A percentile compares a stretch with the other conserved stretches of the same genome.
Evolutionary conservation across 2,329 filamentous ascomycete species (phyloP).

Genomic region (Immersiporthe knoxdaviesiana): DNA sequence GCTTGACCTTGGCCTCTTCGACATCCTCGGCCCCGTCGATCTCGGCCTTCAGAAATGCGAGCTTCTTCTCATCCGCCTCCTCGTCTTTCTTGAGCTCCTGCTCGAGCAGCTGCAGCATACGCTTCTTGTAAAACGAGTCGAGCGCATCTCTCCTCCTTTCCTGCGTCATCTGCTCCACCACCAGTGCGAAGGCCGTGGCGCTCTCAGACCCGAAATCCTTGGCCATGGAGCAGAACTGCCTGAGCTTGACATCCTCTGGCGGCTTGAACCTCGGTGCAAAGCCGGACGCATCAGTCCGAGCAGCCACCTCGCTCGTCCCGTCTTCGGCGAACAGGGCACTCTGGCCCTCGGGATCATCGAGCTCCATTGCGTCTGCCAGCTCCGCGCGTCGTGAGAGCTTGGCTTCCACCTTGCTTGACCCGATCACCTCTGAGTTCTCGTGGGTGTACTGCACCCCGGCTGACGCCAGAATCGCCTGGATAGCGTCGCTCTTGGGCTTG

Average conservation of each 20-base stretch:
- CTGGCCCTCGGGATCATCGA: conserved; percentile 42
- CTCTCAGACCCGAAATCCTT: conserved; percentile 74
- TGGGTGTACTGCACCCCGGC: conserved; percentile 95
- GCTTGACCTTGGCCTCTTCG: conserved; percentile 12
- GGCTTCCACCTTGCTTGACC: conserved; percentile 88
- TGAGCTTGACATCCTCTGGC: conserved; percentile 69
- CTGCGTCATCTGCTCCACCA: conserved; percentile 89
- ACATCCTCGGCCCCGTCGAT: not conserved
- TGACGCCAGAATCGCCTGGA: conserved; percentile 85
- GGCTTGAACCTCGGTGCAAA: conserved; percentile 66
- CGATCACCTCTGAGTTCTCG: conserved; percentile 93
- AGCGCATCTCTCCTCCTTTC: conserved; percentile 78
- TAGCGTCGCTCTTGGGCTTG: conserved; percentile 65
- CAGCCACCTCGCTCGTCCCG: conserved; percentile 41
- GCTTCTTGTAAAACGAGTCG: conserved; percentile 75
- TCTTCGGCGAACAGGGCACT: conserved; percentile 63
- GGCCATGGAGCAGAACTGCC: conserved; percentile 93
- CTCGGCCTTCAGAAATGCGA: conserved; percentile 16
- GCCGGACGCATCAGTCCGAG: conserved; percentile 31
- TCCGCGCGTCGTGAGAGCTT: conserved; percentile 78
- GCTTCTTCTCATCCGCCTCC: conserved; percentile 28
- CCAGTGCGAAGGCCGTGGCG: conserved; percentile 82
- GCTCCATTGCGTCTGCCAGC: conserved; percentile 51
- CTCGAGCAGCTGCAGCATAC: conserved; percentile 56
- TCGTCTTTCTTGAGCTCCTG: conserved; percentile 33